phyloP scores from a whole-genome alignment of 1,139 yeast species.

The Casaregolazyma lundiana region DNA sequence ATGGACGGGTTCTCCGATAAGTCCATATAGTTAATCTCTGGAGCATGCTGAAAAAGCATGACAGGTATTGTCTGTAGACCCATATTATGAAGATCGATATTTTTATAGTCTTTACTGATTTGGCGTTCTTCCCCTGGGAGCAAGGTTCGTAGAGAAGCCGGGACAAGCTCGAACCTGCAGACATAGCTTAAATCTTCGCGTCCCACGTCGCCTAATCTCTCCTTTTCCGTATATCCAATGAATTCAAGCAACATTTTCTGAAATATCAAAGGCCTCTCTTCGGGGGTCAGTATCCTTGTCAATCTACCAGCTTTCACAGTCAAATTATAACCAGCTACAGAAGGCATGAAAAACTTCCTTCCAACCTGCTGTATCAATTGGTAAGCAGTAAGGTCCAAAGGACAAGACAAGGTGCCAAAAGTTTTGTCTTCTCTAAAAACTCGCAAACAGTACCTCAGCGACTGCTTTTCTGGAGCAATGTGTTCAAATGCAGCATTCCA shows the following conservation, averaged over 20 bases:
- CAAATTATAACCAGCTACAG: slow-evolving; percentile 68
- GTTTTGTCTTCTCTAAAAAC: slow-evolving; percentile 78
- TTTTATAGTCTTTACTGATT: slow-evolving; percentile 59
- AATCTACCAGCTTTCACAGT: slow-evolving; percentile 77
- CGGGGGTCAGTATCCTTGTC: slow-evolving; percentile 65
- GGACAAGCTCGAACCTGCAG: slow-evolving; percentile 74
- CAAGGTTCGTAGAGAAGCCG: slow-evolving; percentile 64
- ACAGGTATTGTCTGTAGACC: slow-evolving; percentile 83
- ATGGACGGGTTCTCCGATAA: slow-evolving; percentile 87
- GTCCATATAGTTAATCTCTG: slow-evolving; percentile 76
- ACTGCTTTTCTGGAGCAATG: slow-evolving; percentile 16
- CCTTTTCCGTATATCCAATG: slow-evolving; percentile 77
- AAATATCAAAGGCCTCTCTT: slow-evolving; percentile 72
- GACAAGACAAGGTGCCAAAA: slow-evolving; percentile 71
- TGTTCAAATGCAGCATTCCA: slow-evolving; percentile 16
- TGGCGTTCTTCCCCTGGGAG: slow-evolving; percentile 63
- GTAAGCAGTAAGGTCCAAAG: slow-evolving; percentile 70
- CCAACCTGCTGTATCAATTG: slow-evolving; percentile 66
- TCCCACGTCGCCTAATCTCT: slow-evolving; percentile 73
- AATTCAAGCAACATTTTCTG: slow-evolving; percentile 69
- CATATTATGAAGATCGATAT: slow-evolving; percentile 70
- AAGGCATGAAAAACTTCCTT: slow-evolving; percentile 70
- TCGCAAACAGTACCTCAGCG: slow-evolving; percentile 47
- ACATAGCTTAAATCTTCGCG: slow-evolving; percentile 83
- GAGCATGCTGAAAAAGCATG: slow-evolving; percentile 72